phyloP scores from a whole-genome alignment of 2,329 filamentous ascomycete species.

The Tolypocladium ovalisporum region DNA sequence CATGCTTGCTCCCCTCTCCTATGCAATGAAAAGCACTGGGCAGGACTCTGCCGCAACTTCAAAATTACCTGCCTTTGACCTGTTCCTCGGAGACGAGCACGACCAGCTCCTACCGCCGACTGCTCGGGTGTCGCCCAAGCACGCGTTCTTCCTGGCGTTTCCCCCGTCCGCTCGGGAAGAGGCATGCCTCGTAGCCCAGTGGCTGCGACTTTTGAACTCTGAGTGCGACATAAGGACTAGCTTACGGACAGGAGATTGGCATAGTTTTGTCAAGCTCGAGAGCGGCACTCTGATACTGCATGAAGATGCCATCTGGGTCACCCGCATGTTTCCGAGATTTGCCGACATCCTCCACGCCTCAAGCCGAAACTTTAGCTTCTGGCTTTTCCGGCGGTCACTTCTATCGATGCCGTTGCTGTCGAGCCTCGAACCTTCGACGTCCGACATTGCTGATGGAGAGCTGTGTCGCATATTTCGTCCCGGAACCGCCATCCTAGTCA shows the following conservation, averaged over 20 bases:
- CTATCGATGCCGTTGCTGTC: constrained; percentile 8
- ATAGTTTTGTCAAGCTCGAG: constrained; percentile 23
- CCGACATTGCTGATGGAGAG: constrained; percentile 10
- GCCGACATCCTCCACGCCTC: constrained; percentile 18
- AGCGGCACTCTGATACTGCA: constrained; percentile 31
- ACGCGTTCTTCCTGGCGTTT: constrained; percentile 38
- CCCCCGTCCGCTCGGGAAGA: constrained; percentile 24
- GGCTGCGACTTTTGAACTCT: constrained; percentile 29
- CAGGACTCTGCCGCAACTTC: constrained; percentile 1
- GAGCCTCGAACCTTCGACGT: constrained; percentile 1
- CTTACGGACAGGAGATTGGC: constrained; percentile 33
- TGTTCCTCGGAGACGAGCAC: constrained; percentile 21
- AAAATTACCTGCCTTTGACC: constrained; percentile 12
- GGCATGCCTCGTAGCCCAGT: constrained; percentile 28
- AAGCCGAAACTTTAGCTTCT: constrained; percentile 21
- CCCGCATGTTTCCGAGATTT: constrained; percentile 29
- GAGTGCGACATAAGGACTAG: constrained; percentile 31
- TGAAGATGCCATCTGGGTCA: constrained; percentile 24
- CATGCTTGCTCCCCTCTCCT: constrained; percentile 14
- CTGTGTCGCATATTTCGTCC: constrained; percentile 18
- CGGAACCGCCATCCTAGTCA: constrained; percentile 25
- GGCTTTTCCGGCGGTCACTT: constrained; percentile 26
- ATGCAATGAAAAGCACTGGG: neutral
- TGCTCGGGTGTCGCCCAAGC: constrained; percentile 6
- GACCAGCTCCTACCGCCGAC: constrained; percentile 14